A percentile compares a stretch with the other conserved stretches of the same genome.
Evolutionary conservation across 768 basidiomycete species (phyloP).

Genomic region (Clitopilus passeckerianus): DNA sequence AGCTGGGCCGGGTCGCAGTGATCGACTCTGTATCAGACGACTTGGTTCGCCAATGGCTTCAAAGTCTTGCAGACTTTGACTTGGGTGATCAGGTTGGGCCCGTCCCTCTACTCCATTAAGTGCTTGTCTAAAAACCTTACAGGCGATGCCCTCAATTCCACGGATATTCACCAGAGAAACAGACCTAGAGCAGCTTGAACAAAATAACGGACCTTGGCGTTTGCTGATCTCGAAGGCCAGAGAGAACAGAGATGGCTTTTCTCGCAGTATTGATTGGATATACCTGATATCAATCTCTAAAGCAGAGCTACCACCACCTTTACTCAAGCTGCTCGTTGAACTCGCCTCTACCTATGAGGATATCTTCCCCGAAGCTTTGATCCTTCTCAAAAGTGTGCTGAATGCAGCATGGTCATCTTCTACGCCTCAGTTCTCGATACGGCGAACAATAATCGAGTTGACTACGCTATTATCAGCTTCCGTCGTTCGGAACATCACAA

Average conservation of each 20-base stretch:
- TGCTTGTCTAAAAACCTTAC: neutral
- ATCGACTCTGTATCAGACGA: neutral
- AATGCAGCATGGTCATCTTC: conserved; percentile 59
- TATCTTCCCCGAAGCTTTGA: conserved; percentile 37
- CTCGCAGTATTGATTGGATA: conserved; percentile 53
- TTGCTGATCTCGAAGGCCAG: conserved; percentile 20
- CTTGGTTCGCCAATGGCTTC: neutral
- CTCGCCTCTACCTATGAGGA: conserved; percentile 31
- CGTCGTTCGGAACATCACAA: conserved; percentile 30
- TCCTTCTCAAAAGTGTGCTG: conserved; percentile 50
- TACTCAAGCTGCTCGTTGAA: conserved; percentile 42
- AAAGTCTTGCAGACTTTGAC: neutral
- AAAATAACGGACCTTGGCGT: neutral
- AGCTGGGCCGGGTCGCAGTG: neutral
- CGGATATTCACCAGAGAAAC: conserved; percentile 54
- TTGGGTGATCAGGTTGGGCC: conserved; percentile 32
- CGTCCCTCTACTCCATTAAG: conserved; percentile 1
- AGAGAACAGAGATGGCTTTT: conserved; percentile 35
- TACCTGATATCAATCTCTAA: conserved; percentile 59
- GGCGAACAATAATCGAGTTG: conserved; percentile 40
- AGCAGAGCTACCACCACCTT: conserved; percentile 51
- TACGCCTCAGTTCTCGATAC: conserved; percentile 26
- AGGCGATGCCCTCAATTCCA: conserved; percentile 51
- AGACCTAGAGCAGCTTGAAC: conserved; percentile 17
- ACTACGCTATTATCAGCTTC: conserved; percentile 37